Evolutionary conservation across 441 rosid genomes (phyloP).

Genomic region (Erodium chrysanthum): DNA sequence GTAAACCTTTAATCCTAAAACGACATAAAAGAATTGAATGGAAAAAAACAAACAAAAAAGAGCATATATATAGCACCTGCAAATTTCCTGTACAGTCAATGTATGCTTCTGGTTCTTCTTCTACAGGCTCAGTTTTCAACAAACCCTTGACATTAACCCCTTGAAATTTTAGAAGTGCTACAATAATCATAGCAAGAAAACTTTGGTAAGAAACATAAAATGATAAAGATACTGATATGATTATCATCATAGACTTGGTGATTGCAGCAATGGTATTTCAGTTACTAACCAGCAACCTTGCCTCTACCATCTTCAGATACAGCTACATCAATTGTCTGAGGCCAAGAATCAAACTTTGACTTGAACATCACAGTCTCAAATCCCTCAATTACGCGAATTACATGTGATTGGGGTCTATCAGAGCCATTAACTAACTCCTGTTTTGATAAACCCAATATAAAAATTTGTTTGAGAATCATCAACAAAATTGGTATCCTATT

Average conservation of each 20-base stretch:
- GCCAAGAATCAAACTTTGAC: constrained; percentile 92
- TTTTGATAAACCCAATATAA: constrained; percentile 20
- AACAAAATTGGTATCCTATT: background rate
- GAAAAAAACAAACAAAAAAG: constrained; percentile 5
- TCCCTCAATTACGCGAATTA: constrained; percentile 84
- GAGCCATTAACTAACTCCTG: constrained; percentile 70
- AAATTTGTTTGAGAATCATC: constrained; percentile 16
- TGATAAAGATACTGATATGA: background rate
- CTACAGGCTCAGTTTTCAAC: constrained; percentile 56
- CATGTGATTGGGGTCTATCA: constrained; percentile 64
- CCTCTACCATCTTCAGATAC: constrained; percentile 96
- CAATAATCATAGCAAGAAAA: constrained; percentile 15
- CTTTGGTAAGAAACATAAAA: constrained; percentile 21
- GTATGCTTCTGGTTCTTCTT: constrained; percentile 87
- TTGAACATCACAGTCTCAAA: constrained; percentile 87
- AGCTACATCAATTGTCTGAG: constrained; percentile 63
- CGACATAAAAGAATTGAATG: background rate
- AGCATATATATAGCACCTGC: constrained; percentile 51
- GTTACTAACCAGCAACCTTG: constrained; percentile 72
- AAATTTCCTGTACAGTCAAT: constrained; percentile 93
- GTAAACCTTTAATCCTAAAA: background rate
- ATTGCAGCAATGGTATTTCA: constrained; percentile 1
- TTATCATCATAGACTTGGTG: constrained; percentile 1
- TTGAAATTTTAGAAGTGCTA: constrained; percentile 95
- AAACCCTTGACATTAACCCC: constrained; percentile 81